phyloP scores from a whole-genome alignment of 1,284 basidiomycete species.

The Schizopora paradoxa region DNA sequence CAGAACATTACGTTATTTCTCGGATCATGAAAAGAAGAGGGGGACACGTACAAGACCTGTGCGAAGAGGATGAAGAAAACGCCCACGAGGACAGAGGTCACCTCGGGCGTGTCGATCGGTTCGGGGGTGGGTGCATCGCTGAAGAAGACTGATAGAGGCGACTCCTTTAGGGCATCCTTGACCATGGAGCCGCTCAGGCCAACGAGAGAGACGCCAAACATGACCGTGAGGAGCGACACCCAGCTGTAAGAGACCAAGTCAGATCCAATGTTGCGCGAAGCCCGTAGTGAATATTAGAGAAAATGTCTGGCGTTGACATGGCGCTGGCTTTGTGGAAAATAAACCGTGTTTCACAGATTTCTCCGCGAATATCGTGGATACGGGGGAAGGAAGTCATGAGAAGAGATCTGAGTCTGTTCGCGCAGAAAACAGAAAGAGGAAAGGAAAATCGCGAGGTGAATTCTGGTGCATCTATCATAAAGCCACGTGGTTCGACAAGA shows the following conservation, averaged over 20 bases:
- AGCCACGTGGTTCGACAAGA: conserved; percentile 4
- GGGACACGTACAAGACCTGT: conserved; percentile 82
- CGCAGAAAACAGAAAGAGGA: too few species aligned
- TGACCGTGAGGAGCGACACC: conserved; percentile 87
- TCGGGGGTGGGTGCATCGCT: conserved; percentile 29
- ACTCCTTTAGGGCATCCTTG: conserved; percentile 62
- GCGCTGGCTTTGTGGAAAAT: too few species aligned
- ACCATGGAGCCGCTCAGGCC: conserved; percentile 88
- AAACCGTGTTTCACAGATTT: too few species aligned
- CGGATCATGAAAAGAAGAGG: conserved; percentile 34
- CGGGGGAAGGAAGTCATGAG: too few species aligned
- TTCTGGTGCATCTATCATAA: too few species aligned
- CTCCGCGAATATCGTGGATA: too few species aligned
- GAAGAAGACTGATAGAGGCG: conserved; percentile 10
- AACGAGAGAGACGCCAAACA: conserved; percentile 84
- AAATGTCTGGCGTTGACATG: too few species aligned
- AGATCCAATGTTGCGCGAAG: conserved; percentile 10
- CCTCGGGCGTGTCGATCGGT: conserved; percentile 49
- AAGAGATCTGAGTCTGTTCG: too few species aligned
- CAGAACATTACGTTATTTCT: too few species aligned
- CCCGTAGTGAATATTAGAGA: too few species aligned
- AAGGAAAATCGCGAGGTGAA: too few species aligned
- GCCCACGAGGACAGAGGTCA: conserved; percentile 66
- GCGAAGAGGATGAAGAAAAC: conserved; percentile 92
- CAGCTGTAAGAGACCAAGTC: conserved; percentile 53